Evolutionary conservation across 192 early-diverging fungal genomes (phyloP).

Genomic region (Coemansia sp.): DNA sequence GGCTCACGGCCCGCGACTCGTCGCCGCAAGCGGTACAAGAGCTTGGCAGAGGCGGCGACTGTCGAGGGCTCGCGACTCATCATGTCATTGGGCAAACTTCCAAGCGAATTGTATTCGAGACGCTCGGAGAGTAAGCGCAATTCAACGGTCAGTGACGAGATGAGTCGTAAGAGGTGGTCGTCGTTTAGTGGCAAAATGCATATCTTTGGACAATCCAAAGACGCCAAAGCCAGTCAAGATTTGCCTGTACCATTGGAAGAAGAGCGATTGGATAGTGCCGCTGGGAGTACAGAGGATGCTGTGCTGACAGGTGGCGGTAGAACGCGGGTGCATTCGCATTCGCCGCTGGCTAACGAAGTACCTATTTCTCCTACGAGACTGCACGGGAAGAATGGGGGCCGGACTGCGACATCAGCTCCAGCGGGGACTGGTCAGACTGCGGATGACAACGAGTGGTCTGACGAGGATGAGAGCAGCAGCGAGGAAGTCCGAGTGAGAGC

Average conservation of each 20-base stretch:
- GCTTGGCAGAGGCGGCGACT: slow-evolving; percentile 43
- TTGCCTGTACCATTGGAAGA: neutral
- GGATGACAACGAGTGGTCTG: slow-evolving; percentile 8
- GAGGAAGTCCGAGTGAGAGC: neutral
- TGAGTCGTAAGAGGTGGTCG: slow-evolving; percentile 8
- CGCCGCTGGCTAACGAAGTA: slow-evolving; percentile 5
- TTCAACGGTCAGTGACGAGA: neutral
- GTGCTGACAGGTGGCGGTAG: neutral
- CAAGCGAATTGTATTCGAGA: slow-evolving; percentile 22
- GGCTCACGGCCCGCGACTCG: neutral
- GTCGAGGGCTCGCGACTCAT: slow-evolving; percentile 43
- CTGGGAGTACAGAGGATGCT: neutral
- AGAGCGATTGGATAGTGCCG: slow-evolving; percentile 1
- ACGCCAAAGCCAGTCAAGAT: neutral
- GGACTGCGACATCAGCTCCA: neutral
- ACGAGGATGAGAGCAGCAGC: neutral
- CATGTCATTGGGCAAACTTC: slow-evolving; percentile 27
- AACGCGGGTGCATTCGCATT: slow-evolving; percentile 1
- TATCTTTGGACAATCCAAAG: neutral
- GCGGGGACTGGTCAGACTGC: neutral
- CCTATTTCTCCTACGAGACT: neutral
- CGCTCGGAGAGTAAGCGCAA: slow-evolving; percentile 15
- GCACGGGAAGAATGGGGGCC: neutral
- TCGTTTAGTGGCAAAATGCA: slow-evolving; percentile 10
- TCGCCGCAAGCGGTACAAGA: slow-evolving; percentile 34